Evolutionary conservation across 2,329 filamentous ascomycete species (phyloP).

Genomic region (Elsinoe ampelina): DNA sequence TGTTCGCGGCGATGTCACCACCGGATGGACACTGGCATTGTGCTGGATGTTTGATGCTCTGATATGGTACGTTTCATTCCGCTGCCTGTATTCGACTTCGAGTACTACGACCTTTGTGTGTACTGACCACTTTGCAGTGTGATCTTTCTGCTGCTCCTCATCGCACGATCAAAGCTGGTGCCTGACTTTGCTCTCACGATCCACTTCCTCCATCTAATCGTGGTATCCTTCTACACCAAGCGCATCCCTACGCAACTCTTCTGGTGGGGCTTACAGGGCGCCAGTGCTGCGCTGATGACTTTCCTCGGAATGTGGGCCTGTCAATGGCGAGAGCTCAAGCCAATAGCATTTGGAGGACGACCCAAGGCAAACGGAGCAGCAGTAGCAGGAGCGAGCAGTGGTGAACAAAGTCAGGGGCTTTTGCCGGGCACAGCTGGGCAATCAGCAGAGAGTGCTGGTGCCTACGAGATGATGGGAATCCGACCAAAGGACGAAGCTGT

Average conservation of each 20-base stretch:
- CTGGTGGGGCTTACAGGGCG: constrained; percentile 71
- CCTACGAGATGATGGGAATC: constrained; percentile 42
- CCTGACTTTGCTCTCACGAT: constrained; percentile 90
- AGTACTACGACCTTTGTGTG: not conserved
- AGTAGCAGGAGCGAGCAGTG: constrained; percentile 8
- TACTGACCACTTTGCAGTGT: constrained; percentile 45
- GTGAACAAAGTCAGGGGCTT: constrained; percentile 31
- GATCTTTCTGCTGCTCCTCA: constrained; percentile 70
- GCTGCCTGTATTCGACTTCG: not conserved
- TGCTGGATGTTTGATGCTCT: constrained; percentile 60
- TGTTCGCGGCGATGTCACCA: constrained; percentile 56
- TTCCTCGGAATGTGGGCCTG: constrained; percentile 81
- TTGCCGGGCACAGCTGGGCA: constrained; percentile 30
- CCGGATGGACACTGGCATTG: constrained; percentile 59
- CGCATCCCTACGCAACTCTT: constrained; percentile 66
- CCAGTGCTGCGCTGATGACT: constrained; percentile 54
- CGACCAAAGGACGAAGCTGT: constrained; percentile 22
- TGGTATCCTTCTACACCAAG: constrained; percentile 69
- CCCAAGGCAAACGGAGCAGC: constrained; percentile 20
- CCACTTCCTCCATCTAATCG: constrained; percentile 69
- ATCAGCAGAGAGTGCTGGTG: constrained; percentile 37
- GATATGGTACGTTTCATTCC: constrained; percentile 45
- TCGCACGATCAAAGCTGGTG: constrained; percentile 85
- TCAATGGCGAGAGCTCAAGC: constrained; percentile 77
- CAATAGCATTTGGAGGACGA: constrained; percentile 73